A percentile compares a stretch with the other conserved stretches of the same genome.
phyloP scores from a whole-genome alignment of 495 filamentous ascomycete genomes.

The Achaetomiella virescens region DNA sequence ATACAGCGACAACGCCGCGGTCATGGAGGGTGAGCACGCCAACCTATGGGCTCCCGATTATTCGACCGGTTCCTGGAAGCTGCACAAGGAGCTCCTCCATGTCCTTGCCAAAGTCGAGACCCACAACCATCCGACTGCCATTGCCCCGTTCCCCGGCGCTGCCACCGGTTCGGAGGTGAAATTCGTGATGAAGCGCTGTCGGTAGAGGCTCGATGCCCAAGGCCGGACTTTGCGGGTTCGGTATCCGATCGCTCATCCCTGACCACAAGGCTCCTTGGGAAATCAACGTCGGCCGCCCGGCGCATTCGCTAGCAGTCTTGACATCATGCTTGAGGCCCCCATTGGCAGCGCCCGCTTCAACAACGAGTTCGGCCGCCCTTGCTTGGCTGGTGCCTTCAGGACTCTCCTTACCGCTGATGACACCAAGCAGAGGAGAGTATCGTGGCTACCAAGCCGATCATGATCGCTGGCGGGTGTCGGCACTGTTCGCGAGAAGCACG shows the following conservation, averaged over 20 bases:
- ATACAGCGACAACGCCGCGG: conserved; percentile 96
- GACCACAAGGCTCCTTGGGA: conserved; percentile 81
- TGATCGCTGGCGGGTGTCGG: conserved; percentile 96
- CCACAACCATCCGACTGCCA: conserved; percentile 95
- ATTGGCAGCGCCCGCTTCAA: conserved; percentile 93
- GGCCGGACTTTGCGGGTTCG: conserved; percentile 83
- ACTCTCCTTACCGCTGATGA: conserved; percentile 67
- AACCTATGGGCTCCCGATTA: conserved; percentile 81
- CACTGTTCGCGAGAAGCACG: conserved; percentile 89
- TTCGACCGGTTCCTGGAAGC: conserved; percentile 77
- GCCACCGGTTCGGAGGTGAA: conserved; percentile 95
- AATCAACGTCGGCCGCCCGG: conserved; percentile 78
- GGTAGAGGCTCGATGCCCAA: conserved; percentile 90
- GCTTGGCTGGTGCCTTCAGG: conserved; percentile 80
- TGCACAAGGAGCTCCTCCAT: conserved; percentile 81
- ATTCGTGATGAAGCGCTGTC: conserved; percentile 90
- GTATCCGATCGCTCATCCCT: conserved; percentile 86
- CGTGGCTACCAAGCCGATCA: conserved; percentile 97
- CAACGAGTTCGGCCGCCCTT: conserved; percentile 96
- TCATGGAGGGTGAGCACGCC: conserved; percentile 68
- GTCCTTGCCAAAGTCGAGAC: conserved; percentile 94
- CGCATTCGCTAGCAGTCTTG: conserved; percentile 83
- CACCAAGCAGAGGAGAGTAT: conserved; percentile 47
- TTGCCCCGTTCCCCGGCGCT: conserved; percentile 77
- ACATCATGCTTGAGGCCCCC: conserved; percentile 96